Base-by-base conservation (phyloP, 2,329 filamentous ascomycete species). In the Nemania bipapillata region DNA sequence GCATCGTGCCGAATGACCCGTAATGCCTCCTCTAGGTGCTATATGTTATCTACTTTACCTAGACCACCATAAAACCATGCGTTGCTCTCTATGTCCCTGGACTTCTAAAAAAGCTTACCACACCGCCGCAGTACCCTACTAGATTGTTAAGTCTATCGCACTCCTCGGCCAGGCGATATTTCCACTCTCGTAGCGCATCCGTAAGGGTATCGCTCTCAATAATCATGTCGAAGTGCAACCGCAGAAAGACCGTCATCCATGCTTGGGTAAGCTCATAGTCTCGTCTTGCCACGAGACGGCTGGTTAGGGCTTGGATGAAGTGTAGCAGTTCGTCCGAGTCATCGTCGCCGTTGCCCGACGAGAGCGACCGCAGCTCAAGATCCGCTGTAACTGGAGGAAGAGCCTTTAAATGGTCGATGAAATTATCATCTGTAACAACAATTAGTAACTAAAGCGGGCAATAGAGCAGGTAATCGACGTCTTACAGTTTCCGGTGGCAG, bases 241-340 rank as follows among this genome's bases (percentile, higher is more conserved):
- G 88, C 67, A 99, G 79, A 76, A 98, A 97, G 0, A 98, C 95
- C 1, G 91, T 90, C 94, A 99, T 98, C 95, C 96, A 99, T 0
- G 94, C 93, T 80, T 98, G 94, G 17, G 93, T 92, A 45, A 99
- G 86, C 81, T 99, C 96, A 80, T 97, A 99, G 79, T 98, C 96
- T 55, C 87, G 88, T 71, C 90, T 89, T 58, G 88, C 84, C 50
- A 83, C 81, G 60, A 98, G 83, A 12, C 91, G 86, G 62, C 83
- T 85, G 0, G 92, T 96, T 64, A 99, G 81, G 1, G 94, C 94
- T n/a, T 83, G 80, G 59, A 98, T 90, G 77, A 99, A 99, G 61
- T 89, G 85, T 0, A 90, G 83, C 20, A 97, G 83, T 80, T 98
- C 96, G 66, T 91, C 89, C 70, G 88, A 81, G 68, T 85, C 76